Evolutionary conservation across 139 green algal species (phyloP).

Genomic region (Nannochloris sp.): DNA sequence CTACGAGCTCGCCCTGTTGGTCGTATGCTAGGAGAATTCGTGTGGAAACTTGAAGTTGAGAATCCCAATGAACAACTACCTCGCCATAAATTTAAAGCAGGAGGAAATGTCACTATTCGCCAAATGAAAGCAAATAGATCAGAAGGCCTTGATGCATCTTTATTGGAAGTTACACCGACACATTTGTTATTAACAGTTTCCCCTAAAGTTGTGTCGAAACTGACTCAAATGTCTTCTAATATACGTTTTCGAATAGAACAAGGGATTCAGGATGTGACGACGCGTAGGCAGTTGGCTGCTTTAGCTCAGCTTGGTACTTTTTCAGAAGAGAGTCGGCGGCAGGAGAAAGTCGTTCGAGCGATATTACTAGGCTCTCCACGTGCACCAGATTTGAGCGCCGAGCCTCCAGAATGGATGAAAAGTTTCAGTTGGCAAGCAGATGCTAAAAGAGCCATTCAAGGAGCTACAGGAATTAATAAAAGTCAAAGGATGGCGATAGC

Average conservation of each 20-base stretch:
- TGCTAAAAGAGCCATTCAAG: conserved; percentile 5
- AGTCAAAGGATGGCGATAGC: conserved; percentile 48
- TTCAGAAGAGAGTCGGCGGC: background rate
- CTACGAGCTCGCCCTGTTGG: background rate
- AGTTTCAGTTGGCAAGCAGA: background rate
- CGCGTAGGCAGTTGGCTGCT: conserved; percentile 25
- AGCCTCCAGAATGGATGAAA: conserved; percentile 41
- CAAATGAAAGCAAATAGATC: background rate
- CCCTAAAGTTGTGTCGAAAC: background rate
- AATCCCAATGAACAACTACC: conserved; percentile 17
- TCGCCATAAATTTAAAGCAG: conserved; percentile 42
- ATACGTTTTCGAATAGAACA: conserved; percentile 15
- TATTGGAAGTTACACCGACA: background rate
- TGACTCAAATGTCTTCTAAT: background rate
- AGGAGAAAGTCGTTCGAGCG: conserved; percentile 29
- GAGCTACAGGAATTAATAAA: background rate
- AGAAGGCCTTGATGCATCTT: background rate
- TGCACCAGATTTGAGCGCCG: conserved; percentile 7
- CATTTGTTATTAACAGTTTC: background rate
- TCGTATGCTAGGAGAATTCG: conserved; percentile 18
- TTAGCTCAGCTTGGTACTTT: background rate
- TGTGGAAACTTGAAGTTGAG: conserved; percentile 16
- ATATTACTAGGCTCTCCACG: conserved; percentile 25
- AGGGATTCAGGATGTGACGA: conserved; percentile 4
- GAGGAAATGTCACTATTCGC: conserved; percentile 37